Percentiles rank a stretch among this genome's conserved stretches.
These are phyloP conservation scores for Ormosia semicastrata DNA, from an alignment of 306 rosid genomes.

Conservation along the genomic window DNA sequence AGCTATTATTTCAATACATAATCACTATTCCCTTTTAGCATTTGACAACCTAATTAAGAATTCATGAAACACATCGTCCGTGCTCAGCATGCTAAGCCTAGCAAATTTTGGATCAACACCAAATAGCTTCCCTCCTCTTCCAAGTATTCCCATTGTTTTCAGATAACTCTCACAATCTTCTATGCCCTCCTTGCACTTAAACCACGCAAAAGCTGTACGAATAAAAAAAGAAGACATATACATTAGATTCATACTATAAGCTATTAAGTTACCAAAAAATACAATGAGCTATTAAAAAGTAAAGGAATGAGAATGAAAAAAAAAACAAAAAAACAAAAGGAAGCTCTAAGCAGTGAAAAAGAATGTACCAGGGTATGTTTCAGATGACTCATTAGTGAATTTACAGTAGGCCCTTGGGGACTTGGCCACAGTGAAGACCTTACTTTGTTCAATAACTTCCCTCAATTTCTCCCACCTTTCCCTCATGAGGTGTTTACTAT, in stretches of 20 bases:
- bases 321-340: too few relatives aligned
- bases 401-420: constrained; percentile 45
- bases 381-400: constrained; percentile 43
- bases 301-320: background rate
- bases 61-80: constrained; percentile 42
- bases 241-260: background rate
- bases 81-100: constrained; percentile 57
- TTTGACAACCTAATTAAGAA: constrained; percentile 46
- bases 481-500: constrained; percentile 36
- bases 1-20: background rate
- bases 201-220: constrained; percentile 67
- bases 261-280: background rate
- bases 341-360: background rate
- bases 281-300: background rate
- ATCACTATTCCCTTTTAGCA: constrained; percentile 13
- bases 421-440: constrained; percentile 39
- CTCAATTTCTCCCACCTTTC: constrained; percentile 68
- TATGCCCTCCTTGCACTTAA: constrained; percentile 52
- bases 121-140: constrained; percentile 60
- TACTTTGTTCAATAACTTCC: constrained; percentile 28
- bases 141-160: constrained; percentile 36
- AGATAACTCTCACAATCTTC: constrained; percentile 46
- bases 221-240: background rate
- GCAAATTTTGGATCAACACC: constrained; percentile 47
- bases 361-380: constrained; percentile 53